A percentile compares a stretch with the other conserved stretches of the same genome.
Conservation (phyloP, 257 asterid genomes). For the Ligustrum vulgare region DNA sequence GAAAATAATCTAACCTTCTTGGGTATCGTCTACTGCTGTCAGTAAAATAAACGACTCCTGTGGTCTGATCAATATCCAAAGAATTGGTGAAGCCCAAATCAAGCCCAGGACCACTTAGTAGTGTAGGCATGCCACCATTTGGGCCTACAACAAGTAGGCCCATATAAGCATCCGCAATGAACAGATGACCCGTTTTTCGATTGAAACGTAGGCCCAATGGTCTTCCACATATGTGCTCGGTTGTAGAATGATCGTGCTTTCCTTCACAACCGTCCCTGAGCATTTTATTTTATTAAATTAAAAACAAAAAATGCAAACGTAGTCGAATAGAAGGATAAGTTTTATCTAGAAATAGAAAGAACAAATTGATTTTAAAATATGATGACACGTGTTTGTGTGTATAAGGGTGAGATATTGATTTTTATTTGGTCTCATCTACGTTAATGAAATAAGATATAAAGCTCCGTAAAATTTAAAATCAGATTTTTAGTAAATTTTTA, state of each 20-base stretch:
- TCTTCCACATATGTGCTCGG: slow-evolving; percentile 72
- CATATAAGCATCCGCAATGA: slow-evolving; percentile 71
- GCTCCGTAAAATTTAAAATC: too few species aligned
- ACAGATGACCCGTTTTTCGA: slow-evolving; percentile 48
- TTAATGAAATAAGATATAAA: too few species aligned
- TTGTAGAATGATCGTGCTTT: slow-evolving; percentile 26
- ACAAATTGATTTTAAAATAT: neutral
- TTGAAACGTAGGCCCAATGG: slow-evolving; percentile 70
- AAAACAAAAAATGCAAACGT: neutral
- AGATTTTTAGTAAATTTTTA: too few species aligned
- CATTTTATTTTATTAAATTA: too few species aligned
- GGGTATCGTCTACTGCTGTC: slow-evolving; percentile 63
- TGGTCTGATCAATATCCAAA: slow-evolving; percentile 52
- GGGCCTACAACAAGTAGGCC: slow-evolving; percentile 70
- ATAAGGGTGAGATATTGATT: too few species aligned
- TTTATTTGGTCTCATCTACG: too few species aligned
- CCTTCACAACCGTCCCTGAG: slow-evolving; percentile 59
- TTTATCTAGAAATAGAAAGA: neutral
- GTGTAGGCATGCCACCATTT: slow-evolving; percentile 56
- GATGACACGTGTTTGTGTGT: neutral
- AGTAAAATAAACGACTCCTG: slow-evolving; percentile 55
- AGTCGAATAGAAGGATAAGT: neutral
- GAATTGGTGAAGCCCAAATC: slow-evolving; percentile 58
- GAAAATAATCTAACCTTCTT: slow-evolving; percentile 46
- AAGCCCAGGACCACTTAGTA: slow-evolving; percentile 39